Conservation (phyloP, 345 rosid genomes). For the Brassica juncea region DNA sequence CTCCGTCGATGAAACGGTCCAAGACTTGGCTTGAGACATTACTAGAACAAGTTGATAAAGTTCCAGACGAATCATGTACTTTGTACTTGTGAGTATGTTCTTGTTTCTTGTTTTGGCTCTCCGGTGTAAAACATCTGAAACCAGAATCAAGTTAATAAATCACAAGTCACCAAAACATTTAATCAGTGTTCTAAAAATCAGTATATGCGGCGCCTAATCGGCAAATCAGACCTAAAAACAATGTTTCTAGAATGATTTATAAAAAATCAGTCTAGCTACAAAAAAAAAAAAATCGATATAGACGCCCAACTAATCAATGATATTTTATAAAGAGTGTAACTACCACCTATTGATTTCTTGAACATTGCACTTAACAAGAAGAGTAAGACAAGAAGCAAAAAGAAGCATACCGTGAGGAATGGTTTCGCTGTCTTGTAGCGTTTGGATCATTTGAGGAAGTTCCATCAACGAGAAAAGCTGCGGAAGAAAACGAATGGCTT, state of each 20-base stretch:
- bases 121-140: constrained; percentile 48
- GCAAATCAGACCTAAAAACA: too few species aligned
- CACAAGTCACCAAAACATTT: constrained; percentile 10
- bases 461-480: constrained; percentile 59
- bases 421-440: constrained; percentile 39
- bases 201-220: too few species aligned
- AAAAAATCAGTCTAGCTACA: too few species aligned
- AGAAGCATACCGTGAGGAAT: constrained; percentile 55
- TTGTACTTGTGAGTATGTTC: constrained; percentile 38
- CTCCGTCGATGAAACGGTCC: constrained; percentile 94
- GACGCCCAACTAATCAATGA: too few species aligned
- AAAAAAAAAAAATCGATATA: too few species aligned
- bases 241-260: too few species aligned
- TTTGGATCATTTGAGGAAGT: constrained; percentile 45
- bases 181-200: too few species aligned
- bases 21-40: constrained; percentile 69
- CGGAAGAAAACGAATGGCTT: constrained; percentile 75
- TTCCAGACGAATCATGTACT: constrained; percentile 59
- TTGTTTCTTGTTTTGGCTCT: constrained; percentile 48
- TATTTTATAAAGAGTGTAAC: too few species aligned
- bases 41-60: constrained; percentile 66
- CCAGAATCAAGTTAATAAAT: neutral
- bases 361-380: neutral
- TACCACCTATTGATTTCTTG: neutral
- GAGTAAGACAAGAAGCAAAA: constrained; percentile 34